Base-by-base conservation (phyloP, 2,329 filamentous ascomycete species). In the Ilyonectria robusta region DNA sequence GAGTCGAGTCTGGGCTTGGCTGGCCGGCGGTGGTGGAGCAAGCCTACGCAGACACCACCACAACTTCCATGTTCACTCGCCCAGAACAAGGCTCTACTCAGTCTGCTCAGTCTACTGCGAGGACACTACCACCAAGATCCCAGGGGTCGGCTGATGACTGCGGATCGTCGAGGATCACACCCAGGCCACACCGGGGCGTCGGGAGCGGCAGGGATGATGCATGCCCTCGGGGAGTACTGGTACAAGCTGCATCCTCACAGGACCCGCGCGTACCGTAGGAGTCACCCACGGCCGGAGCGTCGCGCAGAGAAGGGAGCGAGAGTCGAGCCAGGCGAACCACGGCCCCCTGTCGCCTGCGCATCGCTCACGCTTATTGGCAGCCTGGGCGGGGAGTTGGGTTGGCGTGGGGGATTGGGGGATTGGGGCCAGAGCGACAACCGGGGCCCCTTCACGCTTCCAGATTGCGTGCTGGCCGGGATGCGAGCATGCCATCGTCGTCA, bases 401-500 rank as follows among this genome's bases (percentile, higher is more conserved):
- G 67, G 53, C 67, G 71, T 72, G 71, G 71, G 58, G 70, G 66
- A 69, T 64, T 72, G 71, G 71, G 58, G 70, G 66, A 69, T 64
- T 35, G 59, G 55, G 60, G 35, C 42, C 57, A 51, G 37, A 40
- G 29, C 56, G 50, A 19, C n/a, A 31, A 48, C 40, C 47, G 35
- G 21, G 59, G 35, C n/a, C 13, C 40, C 21, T 21, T 17, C 15
- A 42, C 51, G 53, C 21, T 46, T 29, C 50, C 51, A 66, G 54
- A 72, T 76, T 76, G 74, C 74, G 74, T 76, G 74, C 74, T 76
- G 74, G 70, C 74, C 61, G 70, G 74, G 74, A 75, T 76, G 44
- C 65, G 59, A 76, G 71, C 72, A 76, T 76, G 74, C 54, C 68
- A 76, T 76, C 62, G 66, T 75, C 50, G 21, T 70, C 64, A 64